Conservation (phyloP, 768 basidiomycete species). For the Agaricus blazei region DNA sequence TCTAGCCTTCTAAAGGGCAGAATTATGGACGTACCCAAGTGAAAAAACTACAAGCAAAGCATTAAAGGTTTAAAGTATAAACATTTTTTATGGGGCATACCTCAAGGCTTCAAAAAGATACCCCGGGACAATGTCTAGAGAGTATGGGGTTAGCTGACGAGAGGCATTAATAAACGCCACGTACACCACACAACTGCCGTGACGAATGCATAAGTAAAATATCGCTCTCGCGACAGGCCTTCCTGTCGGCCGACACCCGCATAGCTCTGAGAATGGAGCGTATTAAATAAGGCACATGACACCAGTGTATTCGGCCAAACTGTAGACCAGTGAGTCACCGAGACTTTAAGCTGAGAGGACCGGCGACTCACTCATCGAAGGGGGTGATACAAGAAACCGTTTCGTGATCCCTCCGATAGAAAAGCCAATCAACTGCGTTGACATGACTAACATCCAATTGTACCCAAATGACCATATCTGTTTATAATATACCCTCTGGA, state of each 20-base stretch:
- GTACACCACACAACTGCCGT: constrained; percentile 42
- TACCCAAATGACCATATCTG: constrained; percentile 51
- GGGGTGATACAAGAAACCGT: constrained; percentile 60
- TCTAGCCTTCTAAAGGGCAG: not conserved
- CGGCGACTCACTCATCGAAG: constrained; percentile 50
- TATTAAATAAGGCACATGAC: constrained; percentile 68
- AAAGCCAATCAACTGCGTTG: constrained; percentile 66
- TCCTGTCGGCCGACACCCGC: constrained; percentile 49
- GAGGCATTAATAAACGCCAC: constrained; percentile 11
- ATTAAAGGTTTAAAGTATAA: not conserved
- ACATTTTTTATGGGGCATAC: constrained; percentile 20
- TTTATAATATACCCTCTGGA: constrained; percentile 66
- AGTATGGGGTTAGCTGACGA: not conserved
- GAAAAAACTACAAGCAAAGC: constrained; percentile 29
- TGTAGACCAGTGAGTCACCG: constrained; percentile 16
- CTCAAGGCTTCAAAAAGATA: constrained; percentile 58
- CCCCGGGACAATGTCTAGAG: constrained; percentile 51
- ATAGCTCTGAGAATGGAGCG: constrained; percentile 59
- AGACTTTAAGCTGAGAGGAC: not conserved
- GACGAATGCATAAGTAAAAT: constrained; percentile 51
- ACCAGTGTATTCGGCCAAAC: constrained; percentile 76
- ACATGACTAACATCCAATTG: constrained; percentile 61
- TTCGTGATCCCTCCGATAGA: constrained; percentile 51
- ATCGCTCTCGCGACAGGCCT: constrained; percentile 53
- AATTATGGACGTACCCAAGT: constrained; percentile 34